phyloP scores from a whole-genome alignment of 495 filamentous ascomycete species.

The Penicillium flavigenum region DNA sequence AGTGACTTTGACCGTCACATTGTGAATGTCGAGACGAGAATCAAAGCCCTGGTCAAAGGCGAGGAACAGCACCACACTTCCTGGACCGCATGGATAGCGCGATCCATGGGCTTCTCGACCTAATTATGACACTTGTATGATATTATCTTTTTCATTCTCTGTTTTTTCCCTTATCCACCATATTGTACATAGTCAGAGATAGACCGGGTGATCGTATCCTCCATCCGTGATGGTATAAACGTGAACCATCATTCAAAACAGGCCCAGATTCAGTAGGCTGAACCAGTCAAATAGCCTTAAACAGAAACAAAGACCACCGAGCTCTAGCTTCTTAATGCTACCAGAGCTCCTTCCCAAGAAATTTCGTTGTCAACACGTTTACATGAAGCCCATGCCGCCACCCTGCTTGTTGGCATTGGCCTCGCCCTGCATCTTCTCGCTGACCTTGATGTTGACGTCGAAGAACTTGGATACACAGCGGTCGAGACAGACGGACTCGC shows the following conservation, averaged over 20 bases:
- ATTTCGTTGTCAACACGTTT: slow-evolving; percentile 24
- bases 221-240: slow-evolving; percentile 27
- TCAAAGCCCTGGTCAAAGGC: slow-evolving; percentile 64
- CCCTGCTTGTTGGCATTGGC: slow-evolving; percentile 50
- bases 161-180: slow-evolving; percentile 19
- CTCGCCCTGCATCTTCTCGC: slow-evolving; percentile 74
- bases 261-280: slow-evolving; percentile 9
- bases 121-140: slow-evolving; percentile 25
- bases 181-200: slow-evolving; percentile 35
- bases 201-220: slow-evolving; percentile 21
- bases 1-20: slow-evolving; percentile 80
- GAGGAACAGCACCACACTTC: slow-evolving; percentile 64
- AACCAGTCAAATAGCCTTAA: slow-evolving; percentile 13
- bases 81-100: slow-evolving; percentile 49
- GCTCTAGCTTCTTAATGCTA: slow-evolving; percentile 3
- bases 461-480: slow-evolving; percentile 97
- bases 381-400: slow-evolving; percentile 54
- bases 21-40: slow-evolving; percentile 69
- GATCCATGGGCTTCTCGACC: slow-evolving; percentile 36
- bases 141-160: slow-evolving; percentile 18
- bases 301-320: slow-evolving; percentile 3
- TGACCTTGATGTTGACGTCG: slow-evolving; percentile 93
- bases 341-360: slow-evolving; percentile 7
- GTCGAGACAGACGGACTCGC: slow-evolving; percentile 96
- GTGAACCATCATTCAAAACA: slow-evolving; percentile 19